Evolutionary conservation across 805 yeast genomes (phyloP).

Genomic region (Metschnikowia vanudenii): DNA sequence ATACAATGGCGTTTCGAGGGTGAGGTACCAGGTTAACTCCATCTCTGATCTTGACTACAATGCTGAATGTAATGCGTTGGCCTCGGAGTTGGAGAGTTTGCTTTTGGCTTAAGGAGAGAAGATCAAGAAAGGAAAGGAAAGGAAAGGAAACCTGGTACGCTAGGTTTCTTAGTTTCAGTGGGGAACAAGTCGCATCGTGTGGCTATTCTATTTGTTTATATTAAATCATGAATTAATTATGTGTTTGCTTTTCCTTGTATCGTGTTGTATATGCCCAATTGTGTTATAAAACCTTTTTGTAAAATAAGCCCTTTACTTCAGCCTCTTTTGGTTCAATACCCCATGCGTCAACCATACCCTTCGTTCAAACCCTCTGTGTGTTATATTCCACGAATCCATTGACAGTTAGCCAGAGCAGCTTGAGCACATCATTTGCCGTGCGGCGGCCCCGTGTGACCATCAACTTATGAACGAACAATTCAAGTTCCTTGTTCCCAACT

Average conservation of each 20-base stretch:
- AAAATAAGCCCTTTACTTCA: constrained; percentile 18
- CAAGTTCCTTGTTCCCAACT: constrained; percentile 33
- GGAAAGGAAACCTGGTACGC: too few relatives aligned
- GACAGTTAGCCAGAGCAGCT: constrained; percentile 62
- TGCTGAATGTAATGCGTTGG: constrained; percentile 60
- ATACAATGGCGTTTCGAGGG: constrained; percentile 74
- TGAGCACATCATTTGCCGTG: constrained; percentile 54
- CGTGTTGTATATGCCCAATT: too few relatives aligned
- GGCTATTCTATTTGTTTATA: not conserved
- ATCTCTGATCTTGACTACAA: constrained; percentile 52
- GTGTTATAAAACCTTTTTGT: too few relatives aligned
- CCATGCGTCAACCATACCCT: too few relatives aligned
- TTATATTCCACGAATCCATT: constrained; percentile 53
- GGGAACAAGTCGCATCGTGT: not conserved
- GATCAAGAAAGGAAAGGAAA: too few relatives aligned
- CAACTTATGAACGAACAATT: constrained; percentile 50
- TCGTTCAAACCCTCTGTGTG: constrained; percentile 9
- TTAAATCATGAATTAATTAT: not conserved
- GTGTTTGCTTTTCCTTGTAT: not conserved
- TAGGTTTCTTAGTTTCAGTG: not conserved
- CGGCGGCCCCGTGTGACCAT: constrained; percentile 65
- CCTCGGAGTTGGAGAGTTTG: constrained; percentile 35
- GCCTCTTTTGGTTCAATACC: too few relatives aligned
- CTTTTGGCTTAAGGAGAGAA: constrained; percentile 2
- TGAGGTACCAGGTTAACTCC: constrained; percentile 67